Evolutionary conservation across 345 rosid genomes (phyloP).

Genomic region (Lenwebbia sp.): DNA sequence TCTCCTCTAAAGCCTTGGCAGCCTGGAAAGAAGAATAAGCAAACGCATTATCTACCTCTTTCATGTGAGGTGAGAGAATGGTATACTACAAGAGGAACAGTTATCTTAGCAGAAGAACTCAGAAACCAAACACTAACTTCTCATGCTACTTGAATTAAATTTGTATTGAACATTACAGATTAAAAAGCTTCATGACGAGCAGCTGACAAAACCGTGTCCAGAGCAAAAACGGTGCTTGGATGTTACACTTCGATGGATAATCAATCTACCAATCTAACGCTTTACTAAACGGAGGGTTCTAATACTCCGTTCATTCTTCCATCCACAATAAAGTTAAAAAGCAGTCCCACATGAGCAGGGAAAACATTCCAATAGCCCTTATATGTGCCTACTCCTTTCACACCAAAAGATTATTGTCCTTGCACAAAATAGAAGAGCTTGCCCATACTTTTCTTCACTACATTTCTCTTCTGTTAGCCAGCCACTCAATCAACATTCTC

Average conservation of each 20-base stretch:
- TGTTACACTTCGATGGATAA: neutral
- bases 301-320: neutral
- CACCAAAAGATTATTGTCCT: neutral
- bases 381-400: neutral
- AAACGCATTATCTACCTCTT: neutral
- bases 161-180: neutral
- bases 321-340: neutral
- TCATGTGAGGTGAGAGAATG: neutral
- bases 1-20: slow-evolving; percentile 75
- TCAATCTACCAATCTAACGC: neutral
- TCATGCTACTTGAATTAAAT: neutral
- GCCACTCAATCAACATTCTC: neutral
- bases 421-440: neutral
- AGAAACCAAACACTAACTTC: neutral
- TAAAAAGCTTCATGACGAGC: neutral
- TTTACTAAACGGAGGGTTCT: neutral
- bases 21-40: slow-evolving; percentile 33
- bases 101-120: neutral
- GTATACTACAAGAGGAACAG: neutral
- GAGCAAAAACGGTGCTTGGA: neutral
- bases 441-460: neutral
- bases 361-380: neutral
- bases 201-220: neutral
- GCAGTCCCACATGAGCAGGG: neutral
- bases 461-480: neutral